Evolutionary conservation across 2,329 filamentous ascomycete genomes (phyloP), one percentile per base, ranked within the genome.

Genomic region (Ustilaginoidea virens): DNA sequence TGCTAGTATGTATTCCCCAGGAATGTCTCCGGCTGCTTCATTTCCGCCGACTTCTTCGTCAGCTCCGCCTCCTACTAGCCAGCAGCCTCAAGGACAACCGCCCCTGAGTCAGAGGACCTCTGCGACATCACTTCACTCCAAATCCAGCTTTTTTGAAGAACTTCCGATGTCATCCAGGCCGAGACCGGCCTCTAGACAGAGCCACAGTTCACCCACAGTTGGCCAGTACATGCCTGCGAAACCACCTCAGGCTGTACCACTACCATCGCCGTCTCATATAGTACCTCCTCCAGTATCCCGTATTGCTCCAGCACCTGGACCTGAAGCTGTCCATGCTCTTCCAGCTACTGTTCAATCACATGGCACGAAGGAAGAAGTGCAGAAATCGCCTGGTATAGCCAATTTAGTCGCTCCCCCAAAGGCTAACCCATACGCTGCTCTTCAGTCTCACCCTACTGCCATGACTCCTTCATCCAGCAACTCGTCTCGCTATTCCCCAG

Each of bases 91-190:
- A 13, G 52, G 56, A 36, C 44, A 43, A 2, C 45, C 45, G 2
- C 34, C 48, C 1, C 33, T 39, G 17, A 42, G 38, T 4, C 45
- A 48, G 17, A 60, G 56, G 26, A 37, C 53, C 3, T 40, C 52
- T 26, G 38, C 51, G 33, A 44, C 51, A 32, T 29, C 53, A 43
- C 35, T 51, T 38, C 49, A 46, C 7, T 47, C 46, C 18, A 63
- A 67, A 35, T 52, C 61, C 21, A 72, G 66, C 39, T 87, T 87
- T 48, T 87, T 85, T 39, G 80, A 86, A 50, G 80, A 87, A 31
- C 58, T 87, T 14, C 80, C 80, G 1, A 51, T 77, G 29, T 51
- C 64, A 2, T 52, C 67, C 4, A 75, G 64, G 44, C 65, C 72
- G n/a, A 67, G 75, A 16, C 68, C 72, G 12, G 61, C 63, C 15